Evolutionary conservation across 148 eudicot genomes (phyloP).

Genomic region (Rhododendron williamsianum): DNA sequence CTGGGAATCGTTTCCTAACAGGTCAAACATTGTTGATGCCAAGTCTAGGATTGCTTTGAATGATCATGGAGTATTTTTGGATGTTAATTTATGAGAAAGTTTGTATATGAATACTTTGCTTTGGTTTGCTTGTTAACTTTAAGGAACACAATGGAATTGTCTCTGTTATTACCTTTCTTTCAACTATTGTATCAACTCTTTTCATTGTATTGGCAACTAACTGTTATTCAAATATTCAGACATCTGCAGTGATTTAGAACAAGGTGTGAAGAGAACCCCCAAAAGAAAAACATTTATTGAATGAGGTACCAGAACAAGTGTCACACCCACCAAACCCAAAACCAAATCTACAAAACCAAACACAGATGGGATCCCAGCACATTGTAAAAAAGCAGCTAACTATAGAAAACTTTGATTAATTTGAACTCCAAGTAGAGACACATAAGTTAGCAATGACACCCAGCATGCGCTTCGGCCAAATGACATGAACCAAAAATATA

Average conservation of each 20-base stretch:
- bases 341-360: neutral
- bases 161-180: constrained; percentile 53
- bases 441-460: neutral
- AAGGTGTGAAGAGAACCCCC: neutral
- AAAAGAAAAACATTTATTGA: neutral
- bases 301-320: neutral
- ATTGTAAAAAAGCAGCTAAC: neutral
- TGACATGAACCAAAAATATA: neutral
- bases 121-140: neutral
- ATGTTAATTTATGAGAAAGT: no score
- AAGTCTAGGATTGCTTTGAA: no score
- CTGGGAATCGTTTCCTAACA: no score
- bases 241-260: constrained; percentile 12
- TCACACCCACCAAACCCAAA: neutral
- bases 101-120: no score
- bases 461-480: neutral
- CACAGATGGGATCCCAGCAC: neutral
- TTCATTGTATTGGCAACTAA: constrained; percentile 46
- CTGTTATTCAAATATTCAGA: constrained; percentile 21
- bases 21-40: no score
- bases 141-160: constrained; percentile 54
- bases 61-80: no score
- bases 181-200: constrained; percentile 49
- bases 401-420: neutral
- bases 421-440: neutral